These are phyloP conservation scores for Gaeumannomyces tritici DNA, from an alignment of 2,329 filamentous ascomycete species.

Conservation along the genomic window DNA sequence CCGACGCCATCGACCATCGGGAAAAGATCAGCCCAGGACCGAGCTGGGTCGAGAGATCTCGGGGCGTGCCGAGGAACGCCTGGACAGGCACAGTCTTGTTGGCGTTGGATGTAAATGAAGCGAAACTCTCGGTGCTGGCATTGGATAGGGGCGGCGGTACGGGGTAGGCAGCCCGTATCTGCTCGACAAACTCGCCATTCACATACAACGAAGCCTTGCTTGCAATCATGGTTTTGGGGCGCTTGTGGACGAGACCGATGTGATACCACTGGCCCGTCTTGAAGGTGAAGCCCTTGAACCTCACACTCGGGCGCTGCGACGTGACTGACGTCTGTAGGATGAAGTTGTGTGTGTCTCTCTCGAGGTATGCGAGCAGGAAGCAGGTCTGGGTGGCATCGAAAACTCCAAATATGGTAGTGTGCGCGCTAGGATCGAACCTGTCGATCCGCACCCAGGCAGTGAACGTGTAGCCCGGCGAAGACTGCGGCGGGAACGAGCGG, in stretches of 20 bases:
- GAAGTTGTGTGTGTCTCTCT: slow-evolving; percentile 86
- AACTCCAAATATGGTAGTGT: slow-evolving; percentile 93
- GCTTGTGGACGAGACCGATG: slow-evolving; percentile 76
- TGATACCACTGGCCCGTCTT: slow-evolving; percentile 82
- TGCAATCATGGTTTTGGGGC: slow-evolving; percentile 62
- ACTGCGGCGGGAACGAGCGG: slow-evolving; percentile 71
- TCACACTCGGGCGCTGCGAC: slow-evolving; percentile 76
- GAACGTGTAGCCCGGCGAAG: slow-evolving; percentile 79
- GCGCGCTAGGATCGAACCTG: slow-evolving; percentile 70
- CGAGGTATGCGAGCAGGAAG: slow-evolving; percentile 87
- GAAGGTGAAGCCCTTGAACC: slow-evolving; percentile 80
- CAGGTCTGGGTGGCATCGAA: slow-evolving; percentile 89
- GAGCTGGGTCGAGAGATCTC: slow-evolving; percentile 69
- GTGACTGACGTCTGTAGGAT: slow-evolving; percentile 94
- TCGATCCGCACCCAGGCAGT: slow-evolving; percentile 85
- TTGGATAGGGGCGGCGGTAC: slow-evolving; percentile 58
- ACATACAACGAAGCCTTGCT: slow-evolving; percentile 84
- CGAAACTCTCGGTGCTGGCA: slow-evolving; percentile 56
- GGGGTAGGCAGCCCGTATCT: slow-evolving; percentile 83
- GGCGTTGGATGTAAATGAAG: slow-evolving; percentile 52
- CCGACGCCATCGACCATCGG: slow-evolving; percentile 82
- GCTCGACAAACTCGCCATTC: slow-evolving; percentile 88
- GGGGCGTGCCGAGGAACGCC: slow-evolving; percentile 86
- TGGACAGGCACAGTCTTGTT: slow-evolving; percentile 63
- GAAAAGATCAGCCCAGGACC: slow-evolving; percentile 66